Evolutionary conservation across 768 basidiomycete species (phyloP).

Genomic region (Mycena haematopus): DNA sequence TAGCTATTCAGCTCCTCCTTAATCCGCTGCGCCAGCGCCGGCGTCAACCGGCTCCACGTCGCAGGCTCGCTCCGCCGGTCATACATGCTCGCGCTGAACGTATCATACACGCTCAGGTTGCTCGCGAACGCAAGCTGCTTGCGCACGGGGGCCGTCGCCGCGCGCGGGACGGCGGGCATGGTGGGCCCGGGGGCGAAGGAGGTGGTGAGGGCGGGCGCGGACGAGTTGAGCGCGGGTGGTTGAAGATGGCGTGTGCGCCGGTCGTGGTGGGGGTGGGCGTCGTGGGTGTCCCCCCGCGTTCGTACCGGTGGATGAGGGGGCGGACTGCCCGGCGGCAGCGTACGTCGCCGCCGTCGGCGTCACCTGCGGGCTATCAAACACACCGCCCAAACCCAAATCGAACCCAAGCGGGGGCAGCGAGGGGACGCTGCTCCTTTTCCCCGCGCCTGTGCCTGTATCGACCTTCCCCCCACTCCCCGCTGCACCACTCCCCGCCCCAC

Average conservation of each 20-base stretch:
- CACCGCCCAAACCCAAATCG: constrained; percentile 4
- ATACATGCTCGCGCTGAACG: constrained; percentile 91
- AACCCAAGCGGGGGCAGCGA: constrained; percentile 29
- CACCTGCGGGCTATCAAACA: constrained; percentile 26
- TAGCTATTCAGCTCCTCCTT: constrained; percentile 98
- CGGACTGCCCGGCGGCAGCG: constrained; percentile 11
- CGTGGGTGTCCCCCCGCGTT: not conserved
- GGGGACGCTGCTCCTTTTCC: constrained; percentile 23
- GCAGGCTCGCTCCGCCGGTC: constrained; percentile 95
- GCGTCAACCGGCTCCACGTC: constrained; percentile 96
- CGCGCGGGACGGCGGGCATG: constrained; percentile 69
- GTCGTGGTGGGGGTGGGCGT: constrained; percentile 21
- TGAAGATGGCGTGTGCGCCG: constrained; percentile 60
- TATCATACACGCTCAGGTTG: constrained; percentile 94
- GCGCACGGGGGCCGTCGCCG: constrained; percentile 73
- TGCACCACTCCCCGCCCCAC: no score
- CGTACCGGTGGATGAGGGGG: no score
- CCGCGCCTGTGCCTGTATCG: not conserved
- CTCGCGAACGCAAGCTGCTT: constrained; percentile 82
- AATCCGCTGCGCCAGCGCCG: constrained; percentile 92
- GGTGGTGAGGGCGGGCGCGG: constrained; percentile 84
- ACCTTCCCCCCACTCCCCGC: no score
- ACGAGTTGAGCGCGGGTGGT: constrained; percentile 82
- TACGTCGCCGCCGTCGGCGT: constrained; percentile 28
- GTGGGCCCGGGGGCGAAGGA: constrained; percentile 46